A percentile compares a stretch with the other conserved stretches of the same genome.
phyloP scores from a whole-genome alignment of 106 monocot genomes.

The Xerophyta viscosa region DNA sequence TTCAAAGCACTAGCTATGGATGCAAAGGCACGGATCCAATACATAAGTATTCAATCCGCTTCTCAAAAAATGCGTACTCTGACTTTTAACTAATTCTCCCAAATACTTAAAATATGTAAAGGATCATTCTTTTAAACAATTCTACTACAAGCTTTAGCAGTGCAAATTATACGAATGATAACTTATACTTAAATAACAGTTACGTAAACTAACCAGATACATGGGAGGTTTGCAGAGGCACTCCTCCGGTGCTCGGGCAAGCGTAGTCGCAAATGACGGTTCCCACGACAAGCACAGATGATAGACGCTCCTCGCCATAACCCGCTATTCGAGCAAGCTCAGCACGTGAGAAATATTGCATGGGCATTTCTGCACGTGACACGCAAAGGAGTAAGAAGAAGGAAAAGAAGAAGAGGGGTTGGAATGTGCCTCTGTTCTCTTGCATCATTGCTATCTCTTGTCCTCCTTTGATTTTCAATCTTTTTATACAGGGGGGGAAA shows the following conservation, averaged over 20 bases:
- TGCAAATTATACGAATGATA: not conserved
- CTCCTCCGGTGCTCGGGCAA: conserved; percentile 7
- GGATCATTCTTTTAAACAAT: too few relatives aligned
- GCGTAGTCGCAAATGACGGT: conserved; percentile 36
- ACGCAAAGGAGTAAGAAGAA: not conserved
- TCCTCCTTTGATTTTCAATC: not conserved
- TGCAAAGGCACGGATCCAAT: too few relatives aligned
- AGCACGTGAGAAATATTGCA: conserved; percentile 14
- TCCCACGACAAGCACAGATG: conserved; percentile 57
- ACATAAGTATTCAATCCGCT: too few relatives aligned
- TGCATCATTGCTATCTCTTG: not conserved
- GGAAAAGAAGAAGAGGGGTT: not conserved
- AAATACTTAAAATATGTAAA: too few relatives aligned
- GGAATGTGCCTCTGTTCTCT: not conserved
- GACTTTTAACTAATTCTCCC: too few relatives aligned
- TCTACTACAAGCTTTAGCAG: too few relatives aligned
- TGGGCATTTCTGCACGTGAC: conserved; percentile 1
- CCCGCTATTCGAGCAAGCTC: conserved; percentile 51
- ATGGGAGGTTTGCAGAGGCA: conserved; percentile 15
- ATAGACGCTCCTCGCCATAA: conserved; percentile 73
- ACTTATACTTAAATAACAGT: not conserved
- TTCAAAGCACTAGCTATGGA: too few relatives aligned
- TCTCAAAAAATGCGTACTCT: too few relatives aligned
- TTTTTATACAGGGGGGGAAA: too few relatives aligned
- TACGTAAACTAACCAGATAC: conserved; percentile 29